Base-by-base conservation (phyloP, 2,329 filamentous ascomycete genomes). In the Aspergillus aculeatinus region DNA sequence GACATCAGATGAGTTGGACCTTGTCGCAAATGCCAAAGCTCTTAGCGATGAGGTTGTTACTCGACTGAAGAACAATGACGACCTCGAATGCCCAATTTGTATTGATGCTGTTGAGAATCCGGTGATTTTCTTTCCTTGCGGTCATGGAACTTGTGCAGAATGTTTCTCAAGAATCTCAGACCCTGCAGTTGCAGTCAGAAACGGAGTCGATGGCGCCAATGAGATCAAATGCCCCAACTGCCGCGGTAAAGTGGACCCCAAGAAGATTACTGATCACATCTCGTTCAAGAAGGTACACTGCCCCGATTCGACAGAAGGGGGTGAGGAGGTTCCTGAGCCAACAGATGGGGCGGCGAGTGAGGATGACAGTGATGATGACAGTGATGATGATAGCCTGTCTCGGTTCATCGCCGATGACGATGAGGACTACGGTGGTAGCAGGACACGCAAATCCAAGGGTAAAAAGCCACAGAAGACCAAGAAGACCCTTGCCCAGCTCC, bases 21-120 rank as follows among this genome's bases (percentile, higher is more conserved):
- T 91, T 71, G 70, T 86, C 14, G 80, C 82, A 2, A 81, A 91
- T 21, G 90, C 91, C 1, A 83, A 84, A 67, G 72, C 79, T 21
- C 79, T 96, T 11, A 73, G 80, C 5, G 66, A 74, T 0, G 79
- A 85, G 2, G 89, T 91, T 12, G 81, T 96, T 19, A 70, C 79
- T n/a, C 85, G 91, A 6, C 82, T 95, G 70, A 89, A 80, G 63
- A 76, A 79, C 12, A 76, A 79, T 5, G 81, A 86, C 1, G 83
- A 81, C 2, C 91, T 94, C 53, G 89, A 93, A 71, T 96, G 92
- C 69, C 90, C 90, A 0, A 87, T 95, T 21, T 96, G 92, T 72
- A 88, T 90, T 60, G 92, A 96, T 68, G 87, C 82, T 2, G 85
- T 89, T 6, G 81, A 84, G 14, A 92, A 93, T 63, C 90, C 91